phyloP scores from a whole-genome alignment of 179 eudicot genomes.

The Corrigiola litoralis region DNA sequence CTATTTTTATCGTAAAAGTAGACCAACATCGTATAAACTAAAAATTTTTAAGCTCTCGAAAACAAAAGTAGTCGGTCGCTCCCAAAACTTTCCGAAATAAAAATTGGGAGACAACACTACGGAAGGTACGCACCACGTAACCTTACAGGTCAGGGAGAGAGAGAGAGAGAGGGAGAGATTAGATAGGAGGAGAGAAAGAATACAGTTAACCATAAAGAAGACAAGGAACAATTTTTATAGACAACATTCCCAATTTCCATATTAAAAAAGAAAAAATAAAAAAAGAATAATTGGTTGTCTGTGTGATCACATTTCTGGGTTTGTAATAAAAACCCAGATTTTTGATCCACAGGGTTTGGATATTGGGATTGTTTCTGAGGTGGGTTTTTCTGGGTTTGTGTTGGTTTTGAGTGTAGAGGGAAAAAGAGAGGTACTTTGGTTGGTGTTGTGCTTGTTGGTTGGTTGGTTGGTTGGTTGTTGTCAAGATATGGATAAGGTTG shows the following conservation, averaged over 20 bases:
- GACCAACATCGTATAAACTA: no score
- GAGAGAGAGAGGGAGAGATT: no score
- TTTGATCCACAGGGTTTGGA: slow-evolving; percentile 27
- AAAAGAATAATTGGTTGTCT: not conserved
- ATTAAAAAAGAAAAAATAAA: not conserved
- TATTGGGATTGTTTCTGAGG: slow-evolving; percentile 8
- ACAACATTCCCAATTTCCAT: slow-evolving; percentile 1
- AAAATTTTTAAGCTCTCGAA: no score
- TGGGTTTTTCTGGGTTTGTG: slow-evolving; percentile 17
- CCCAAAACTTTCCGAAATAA: no score
- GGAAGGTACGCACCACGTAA: slow-evolving; percentile 35
- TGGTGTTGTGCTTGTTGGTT: no score
- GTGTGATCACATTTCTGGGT: slow-evolving; percentile 36
- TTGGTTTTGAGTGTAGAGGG: slow-evolving; percentile 6
- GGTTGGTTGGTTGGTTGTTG: not conserved
- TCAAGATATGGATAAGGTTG: slow-evolving; percentile 10
- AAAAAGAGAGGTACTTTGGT: not conserved
- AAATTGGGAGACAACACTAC: slow-evolving; percentile 13
- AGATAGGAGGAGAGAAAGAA: no score
- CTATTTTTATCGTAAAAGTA: no score
- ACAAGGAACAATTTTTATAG: not conserved
- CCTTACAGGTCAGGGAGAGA: slow-evolving; percentile 21
- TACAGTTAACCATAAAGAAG: slow-evolving; percentile 6
- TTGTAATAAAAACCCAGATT: slow-evolving; percentile 23
- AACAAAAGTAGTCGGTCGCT: no score